Percentiles rank a stretch among this genome's conserved stretches.
Conservation (phyloP, 2,329 filamentous ascomycete genomes). For the Ilyonectria robusta region DNA sequence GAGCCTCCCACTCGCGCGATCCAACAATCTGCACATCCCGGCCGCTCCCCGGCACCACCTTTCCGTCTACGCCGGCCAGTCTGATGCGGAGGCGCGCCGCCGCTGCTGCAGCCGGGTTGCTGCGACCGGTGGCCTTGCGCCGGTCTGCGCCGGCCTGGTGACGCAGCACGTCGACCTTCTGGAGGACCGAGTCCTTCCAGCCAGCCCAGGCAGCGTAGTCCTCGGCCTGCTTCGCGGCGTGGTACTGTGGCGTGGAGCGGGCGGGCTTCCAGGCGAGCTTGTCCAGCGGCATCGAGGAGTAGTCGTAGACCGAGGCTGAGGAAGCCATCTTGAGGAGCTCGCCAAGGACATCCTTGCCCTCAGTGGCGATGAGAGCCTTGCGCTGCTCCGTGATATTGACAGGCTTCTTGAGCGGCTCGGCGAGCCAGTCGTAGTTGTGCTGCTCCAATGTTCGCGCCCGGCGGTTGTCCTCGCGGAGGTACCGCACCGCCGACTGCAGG, state of each 20-base stretch:
- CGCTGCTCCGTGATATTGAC: constrained; percentile 63
- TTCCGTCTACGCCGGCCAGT: constrained; percentile 63
- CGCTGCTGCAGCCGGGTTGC: constrained; percentile 45
- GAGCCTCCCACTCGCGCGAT: constrained; percentile 68
- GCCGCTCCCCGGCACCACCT: constrained; percentile 56
- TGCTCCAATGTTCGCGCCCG: constrained; percentile 72
- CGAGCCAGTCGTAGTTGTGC: constrained; percentile 70
- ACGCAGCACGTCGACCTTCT: constrained; percentile 64
- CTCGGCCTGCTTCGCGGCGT: constrained; percentile 75
- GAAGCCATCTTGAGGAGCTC: constrained; percentile 75
- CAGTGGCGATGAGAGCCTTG: constrained; percentile 67
- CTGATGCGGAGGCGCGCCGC: constrained; percentile 66
- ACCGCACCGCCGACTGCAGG: constrained; percentile 76
- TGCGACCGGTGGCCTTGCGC: constrained; percentile 43
- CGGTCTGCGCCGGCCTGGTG: constrained; percentile 39
- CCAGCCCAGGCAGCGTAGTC: constrained; percentile 74
- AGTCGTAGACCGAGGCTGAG: constrained; percentile 70
- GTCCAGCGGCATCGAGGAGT: constrained; percentile 70
- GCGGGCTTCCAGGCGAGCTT: constrained; percentile 77
- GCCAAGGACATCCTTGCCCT: constrained; percentile 74
- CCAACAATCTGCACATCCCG: constrained; percentile 66
- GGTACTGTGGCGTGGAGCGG: constrained; percentile 74
- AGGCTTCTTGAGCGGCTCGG: constrained; percentile 70
- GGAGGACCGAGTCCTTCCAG: constrained; percentile 70
- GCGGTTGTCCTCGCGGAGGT: constrained; percentile 77